A percentile compares a stretch with the other conserved stretches of the same genome.
Conservation (phyloP, 2,329 filamentous ascomycete genomes). For the Colletotrichum sp. region DNA sequence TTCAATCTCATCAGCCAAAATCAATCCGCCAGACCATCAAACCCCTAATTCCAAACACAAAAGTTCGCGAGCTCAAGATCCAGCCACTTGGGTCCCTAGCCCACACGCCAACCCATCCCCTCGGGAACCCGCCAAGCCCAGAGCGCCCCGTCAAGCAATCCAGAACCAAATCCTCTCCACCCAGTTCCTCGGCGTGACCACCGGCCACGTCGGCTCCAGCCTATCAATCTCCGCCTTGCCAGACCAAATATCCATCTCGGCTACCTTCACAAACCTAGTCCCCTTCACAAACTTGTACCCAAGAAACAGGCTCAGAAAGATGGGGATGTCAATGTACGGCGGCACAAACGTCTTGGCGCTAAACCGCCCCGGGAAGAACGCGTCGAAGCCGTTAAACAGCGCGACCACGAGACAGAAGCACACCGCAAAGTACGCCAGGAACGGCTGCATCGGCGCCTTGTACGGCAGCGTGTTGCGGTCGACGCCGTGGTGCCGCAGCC, state of each 20-base stretch:
- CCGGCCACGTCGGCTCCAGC: slow-evolving; percentile 40
- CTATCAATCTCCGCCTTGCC: slow-evolving; percentile 44
- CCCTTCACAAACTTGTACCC: slow-evolving; percentile 72
- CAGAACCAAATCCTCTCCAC: slow-evolving; percentile 45
- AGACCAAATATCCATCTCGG: slow-evolving; percentile 45
- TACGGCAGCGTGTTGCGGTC: slow-evolving; percentile 69
- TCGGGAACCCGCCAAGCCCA: not conserved
- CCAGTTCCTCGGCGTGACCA: slow-evolving; percentile 39
- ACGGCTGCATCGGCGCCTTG: slow-evolving; percentile 71
- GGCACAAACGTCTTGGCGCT: slow-evolving; percentile 64
- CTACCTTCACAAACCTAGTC: slow-evolving; percentile 50
- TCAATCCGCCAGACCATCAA: not conserved
- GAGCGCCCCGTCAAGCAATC: slow-evolving; percentile 34
- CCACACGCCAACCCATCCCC: not conserved
- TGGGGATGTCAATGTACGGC: slow-evolving; percentile 71
- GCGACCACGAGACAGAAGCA: slow-evolving; percentile 68
- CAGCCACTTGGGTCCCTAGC: not conserved
- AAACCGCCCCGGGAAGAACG: slow-evolving; percentile 66
- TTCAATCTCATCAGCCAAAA: not conserved
- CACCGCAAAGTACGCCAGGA: slow-evolving; percentile 68
- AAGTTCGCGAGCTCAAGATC: not conserved
- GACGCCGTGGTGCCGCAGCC: slow-evolving; percentile 68
- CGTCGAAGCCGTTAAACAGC: slow-evolving; percentile 74
- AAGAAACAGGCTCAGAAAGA: slow-evolving; percentile 68
- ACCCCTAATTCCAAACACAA: not conserved